Conservation (phyloP, 148 eudicot species). For the Camellia lanceoleosa region DNA sequence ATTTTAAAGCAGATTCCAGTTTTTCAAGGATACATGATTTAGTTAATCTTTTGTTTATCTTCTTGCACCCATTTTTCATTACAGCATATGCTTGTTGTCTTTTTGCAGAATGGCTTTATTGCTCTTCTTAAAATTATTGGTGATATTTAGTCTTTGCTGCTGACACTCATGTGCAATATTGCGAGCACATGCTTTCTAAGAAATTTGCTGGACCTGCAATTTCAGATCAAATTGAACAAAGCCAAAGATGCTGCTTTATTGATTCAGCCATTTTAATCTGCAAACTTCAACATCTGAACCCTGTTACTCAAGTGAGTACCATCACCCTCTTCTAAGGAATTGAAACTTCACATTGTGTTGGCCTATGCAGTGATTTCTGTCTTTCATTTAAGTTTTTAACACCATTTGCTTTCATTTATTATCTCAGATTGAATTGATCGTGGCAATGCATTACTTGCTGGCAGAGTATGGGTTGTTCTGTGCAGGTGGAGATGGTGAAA, state of each 20-base stretch:
- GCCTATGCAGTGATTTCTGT: background rate
- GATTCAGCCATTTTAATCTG: slow-evolving; percentile 79
- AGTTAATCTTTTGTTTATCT: background rate
- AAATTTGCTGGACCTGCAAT: slow-evolving; percentile 46
- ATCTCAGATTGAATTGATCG: slow-evolving; percentile 67
- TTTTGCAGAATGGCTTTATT: slow-evolving; percentile 51
- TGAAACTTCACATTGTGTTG: slow-evolving; percentile 7
- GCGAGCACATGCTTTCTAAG: slow-evolving; percentile 51
- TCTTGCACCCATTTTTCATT: slow-evolving; percentile 4
- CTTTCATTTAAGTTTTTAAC: background rate
- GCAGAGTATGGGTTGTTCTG: slow-evolving; percentile 97
- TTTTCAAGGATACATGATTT: background rate
- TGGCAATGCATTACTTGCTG: slow-evolving; percentile 83
- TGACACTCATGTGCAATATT: slow-evolving; percentile 70
- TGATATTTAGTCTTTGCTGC: slow-evolving; percentile 67
- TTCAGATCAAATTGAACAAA: slow-evolving; percentile 55
- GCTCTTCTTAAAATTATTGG: slow-evolving; percentile 48
- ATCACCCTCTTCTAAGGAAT: slow-evolving; percentile 11
- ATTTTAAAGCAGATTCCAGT: background rate
- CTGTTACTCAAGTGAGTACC: slow-evolving; percentile 63
- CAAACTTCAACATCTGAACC: slow-evolving; percentile 86
- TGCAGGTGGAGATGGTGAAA: slow-evolving; percentile 72
- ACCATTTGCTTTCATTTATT: slow-evolving; percentile 15
- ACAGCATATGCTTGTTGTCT: slow-evolving; percentile 21
- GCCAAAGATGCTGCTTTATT: slow-evolving; percentile 61